Percentiles rank a stretch among this genome's conserved stretches.
These are phyloP conservation scores for Pseudogymnoascus sp. DNA, from an alignment of 2,329 filamentous ascomycete species.

Conservation along the genomic window DNA sequence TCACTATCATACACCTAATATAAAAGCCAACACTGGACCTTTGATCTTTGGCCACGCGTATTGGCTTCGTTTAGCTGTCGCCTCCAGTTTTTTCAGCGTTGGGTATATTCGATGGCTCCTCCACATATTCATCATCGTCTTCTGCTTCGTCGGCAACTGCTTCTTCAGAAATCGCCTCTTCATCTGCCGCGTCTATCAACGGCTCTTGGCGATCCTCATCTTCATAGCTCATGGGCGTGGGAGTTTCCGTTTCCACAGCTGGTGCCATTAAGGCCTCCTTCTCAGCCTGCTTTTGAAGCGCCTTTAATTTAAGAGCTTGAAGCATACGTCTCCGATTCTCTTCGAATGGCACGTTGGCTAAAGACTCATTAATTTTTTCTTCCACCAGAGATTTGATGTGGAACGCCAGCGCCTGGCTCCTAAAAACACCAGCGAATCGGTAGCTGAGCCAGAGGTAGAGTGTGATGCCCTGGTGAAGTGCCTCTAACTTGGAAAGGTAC, in stretches of 20 bases:
- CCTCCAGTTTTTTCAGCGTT: neutral
- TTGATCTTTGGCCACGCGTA: neutral
- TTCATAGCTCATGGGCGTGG: constrained; percentile 1
- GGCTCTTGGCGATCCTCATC: constrained; percentile 7
- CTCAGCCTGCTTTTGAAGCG: neutral
- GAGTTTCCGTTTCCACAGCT: neutral
- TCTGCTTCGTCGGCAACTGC: neutral
- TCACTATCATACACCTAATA: neutral
- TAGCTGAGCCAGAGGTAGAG: constrained; percentile 92
- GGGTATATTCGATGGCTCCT: neutral
- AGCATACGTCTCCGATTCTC: neutral
- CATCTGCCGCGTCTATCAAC: neutral
- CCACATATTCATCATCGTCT: constrained; percentile 3
- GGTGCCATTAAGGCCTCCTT: neutral
- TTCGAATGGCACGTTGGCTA: constrained; percentile 11
- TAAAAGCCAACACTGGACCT: neutral
- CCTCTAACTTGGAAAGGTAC: constrained; percentile 63
- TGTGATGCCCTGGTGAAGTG: constrained; percentile 73
- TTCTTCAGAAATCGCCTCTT: neutral
- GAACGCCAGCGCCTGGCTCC: constrained; percentile 65
- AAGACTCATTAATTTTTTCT: constrained; percentile 51
- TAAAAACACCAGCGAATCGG: constrained; percentile 75
- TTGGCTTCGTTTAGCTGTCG: neutral
- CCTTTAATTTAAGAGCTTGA: neutral
- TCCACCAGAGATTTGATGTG: constrained; percentile 76